Base-by-base conservation (phyloP, 306 rosid species). In the Cicer chorassanicum region DNA sequence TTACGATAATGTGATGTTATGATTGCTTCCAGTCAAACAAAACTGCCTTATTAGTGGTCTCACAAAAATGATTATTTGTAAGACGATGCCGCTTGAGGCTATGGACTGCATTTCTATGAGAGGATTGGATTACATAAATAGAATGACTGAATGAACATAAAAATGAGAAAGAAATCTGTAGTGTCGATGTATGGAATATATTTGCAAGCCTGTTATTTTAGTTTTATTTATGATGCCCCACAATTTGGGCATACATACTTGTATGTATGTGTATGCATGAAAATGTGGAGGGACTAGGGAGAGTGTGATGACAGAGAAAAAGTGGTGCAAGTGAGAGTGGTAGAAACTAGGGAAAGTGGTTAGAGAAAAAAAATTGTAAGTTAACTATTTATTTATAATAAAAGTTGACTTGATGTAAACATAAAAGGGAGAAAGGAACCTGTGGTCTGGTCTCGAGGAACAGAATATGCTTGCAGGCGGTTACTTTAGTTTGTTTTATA, bases 181-280 rank as follows among this genome's bases (percentile, higher is more conserved):
- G 38, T 62, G 46, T 41, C 61, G 59, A 61, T 34, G 5, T 29
- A 11, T 2, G 5, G 41, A 70, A 21, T 51, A 13, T 68, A 51
- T 50, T 74, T 48, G 55, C 51, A 53, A 53, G 57, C 15, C 13
- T 43, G 46, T 49, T 45, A 16, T 12, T 46, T 61, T 74, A 29
- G 16, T 51, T 79, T 81, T 42, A 50, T 78, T 56, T 55, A 36
- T 42, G 24, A 74, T 60, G 60, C 51, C 44, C 57, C 19, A 63
- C 51, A 50, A 78, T 51, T 72, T 78, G 48, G 42, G 55, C 59
- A 41, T 53, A 14, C 54, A 24, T 41, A 41, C 65, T 10, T 45
- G 66, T 24, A 57, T 50, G 36, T 4, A 29, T 68, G 16, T 69
- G 21, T 60, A 40, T 45, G 63, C 24, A 64, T 78, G 65, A 24